phyloP scores from a whole-genome alignment of 305 asterid genomes.

The Vinca major region DNA sequence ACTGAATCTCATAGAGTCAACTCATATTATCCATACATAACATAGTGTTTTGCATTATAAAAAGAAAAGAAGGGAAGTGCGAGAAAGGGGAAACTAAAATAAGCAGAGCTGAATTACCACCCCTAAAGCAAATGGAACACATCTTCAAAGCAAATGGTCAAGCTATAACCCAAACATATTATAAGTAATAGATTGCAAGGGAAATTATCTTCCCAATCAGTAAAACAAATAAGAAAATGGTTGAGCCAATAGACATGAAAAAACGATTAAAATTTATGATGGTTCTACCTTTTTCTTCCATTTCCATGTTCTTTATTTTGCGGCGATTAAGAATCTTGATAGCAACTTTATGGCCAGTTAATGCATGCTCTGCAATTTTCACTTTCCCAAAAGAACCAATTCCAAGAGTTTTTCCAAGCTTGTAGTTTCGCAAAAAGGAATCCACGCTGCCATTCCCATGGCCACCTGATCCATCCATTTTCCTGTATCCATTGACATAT shows the following conservation, averaged over 20 bases:
- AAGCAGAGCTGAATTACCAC: not conserved
- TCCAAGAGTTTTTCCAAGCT: constrained; percentile 93
- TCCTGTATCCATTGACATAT: constrained; percentile 26
- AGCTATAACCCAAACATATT: not conserved
- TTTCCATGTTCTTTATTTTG: constrained; percentile 81
- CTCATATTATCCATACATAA: not conserved
- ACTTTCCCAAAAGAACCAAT: constrained; percentile 94
- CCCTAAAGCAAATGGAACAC: not conserved
- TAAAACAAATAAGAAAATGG: not conserved
- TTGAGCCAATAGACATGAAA: not conserved
- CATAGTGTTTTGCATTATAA: not conserved
- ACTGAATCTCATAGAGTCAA: not conserved
- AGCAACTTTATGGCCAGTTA: constrained; percentile 84
- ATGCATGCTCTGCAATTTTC: constrained; percentile 54
- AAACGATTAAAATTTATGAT: too few relatives aligned
- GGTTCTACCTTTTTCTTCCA: constrained; percentile 79
- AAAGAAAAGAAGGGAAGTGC: not conserved
- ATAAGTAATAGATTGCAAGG: not conserved
- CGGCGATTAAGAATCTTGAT: constrained; percentile 87
- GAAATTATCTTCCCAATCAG: not conserved
- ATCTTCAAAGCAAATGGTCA: not conserved
- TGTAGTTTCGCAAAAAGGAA: constrained; percentile 63
- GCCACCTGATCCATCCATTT: constrained; percentile 57
- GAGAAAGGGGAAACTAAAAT: not conserved
- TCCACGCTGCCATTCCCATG: constrained; percentile 38